Percentiles rank a stretch among this genome's conserved stretches.
Conservation (phyloP, 2,329 filamentous ascomycete genomes). For the Aspergillus hortae region DNA sequence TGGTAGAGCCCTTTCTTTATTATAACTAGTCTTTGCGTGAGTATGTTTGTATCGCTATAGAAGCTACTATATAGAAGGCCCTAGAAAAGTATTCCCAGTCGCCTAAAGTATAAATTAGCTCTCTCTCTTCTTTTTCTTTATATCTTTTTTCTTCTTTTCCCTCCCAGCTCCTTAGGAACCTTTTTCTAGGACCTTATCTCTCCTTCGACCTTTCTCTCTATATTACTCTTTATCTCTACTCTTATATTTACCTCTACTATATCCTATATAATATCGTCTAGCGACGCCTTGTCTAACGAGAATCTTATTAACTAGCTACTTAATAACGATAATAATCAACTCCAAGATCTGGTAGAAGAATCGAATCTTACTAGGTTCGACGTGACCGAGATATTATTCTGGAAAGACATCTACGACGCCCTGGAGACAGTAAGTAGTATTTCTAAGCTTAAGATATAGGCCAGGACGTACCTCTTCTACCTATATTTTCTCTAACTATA, state of each 20-base stretch:
- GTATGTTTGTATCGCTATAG: not conserved
- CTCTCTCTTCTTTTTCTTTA: not conserved
- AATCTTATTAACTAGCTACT: not conserved
- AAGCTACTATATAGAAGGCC: not conserved
- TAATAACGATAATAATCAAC: not conserved
- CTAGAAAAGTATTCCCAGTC: not conserved
- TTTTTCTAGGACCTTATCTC: not conserved
- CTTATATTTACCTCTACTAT: not conserved
- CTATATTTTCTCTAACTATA: not conserved
- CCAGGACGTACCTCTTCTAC: not conserved
- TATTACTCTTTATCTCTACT: not conserved
- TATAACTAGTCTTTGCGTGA: not conserved
- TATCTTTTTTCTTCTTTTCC: not conserved
- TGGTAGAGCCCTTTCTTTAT: not conserved
- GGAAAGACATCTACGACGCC: not conserved
- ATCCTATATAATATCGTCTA: not conserved
- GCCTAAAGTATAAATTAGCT: not conserved
- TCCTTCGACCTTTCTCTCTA: not conserved
- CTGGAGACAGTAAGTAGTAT: not conserved
- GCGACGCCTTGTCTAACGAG: not conserved
- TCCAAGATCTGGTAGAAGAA: not conserved
- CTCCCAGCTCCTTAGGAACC: not conserved
- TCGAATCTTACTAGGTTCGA: not conserved
- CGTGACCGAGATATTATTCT: not conserved
- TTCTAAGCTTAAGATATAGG: not conserved